Conservation (phyloP, 2,329 filamentous ascomycete species). For the Aspergillus sp. region DNA sequence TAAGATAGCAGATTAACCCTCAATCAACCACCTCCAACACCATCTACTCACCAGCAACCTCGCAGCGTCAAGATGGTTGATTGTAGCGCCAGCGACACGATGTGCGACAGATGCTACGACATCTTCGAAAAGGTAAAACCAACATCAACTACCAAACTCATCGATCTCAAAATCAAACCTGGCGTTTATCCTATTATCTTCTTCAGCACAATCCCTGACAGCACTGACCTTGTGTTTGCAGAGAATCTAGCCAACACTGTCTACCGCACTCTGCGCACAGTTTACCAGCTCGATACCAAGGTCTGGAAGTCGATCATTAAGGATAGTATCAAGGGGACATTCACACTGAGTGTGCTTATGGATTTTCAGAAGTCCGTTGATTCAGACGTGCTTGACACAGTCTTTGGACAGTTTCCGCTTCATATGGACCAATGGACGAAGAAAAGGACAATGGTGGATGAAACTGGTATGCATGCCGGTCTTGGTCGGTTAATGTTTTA, state of each 20-base stretch:
- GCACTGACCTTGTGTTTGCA: background rate
- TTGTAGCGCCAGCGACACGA: background rate
- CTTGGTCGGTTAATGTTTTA: background rate
- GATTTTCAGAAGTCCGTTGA: background rate
- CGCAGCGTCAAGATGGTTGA: background rate
- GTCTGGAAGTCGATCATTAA: background rate
- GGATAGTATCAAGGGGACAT: background rate
- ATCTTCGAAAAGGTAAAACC: background rate
- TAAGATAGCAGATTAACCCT: background rate
- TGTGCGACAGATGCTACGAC: background rate
- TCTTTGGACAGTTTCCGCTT: background rate
- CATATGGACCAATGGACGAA: background rate
- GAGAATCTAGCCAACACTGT: background rate
- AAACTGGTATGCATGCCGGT: background rate
- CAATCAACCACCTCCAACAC: background rate
- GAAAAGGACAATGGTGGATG: background rate
- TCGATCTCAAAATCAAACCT: background rate
- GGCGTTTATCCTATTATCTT: background rate
- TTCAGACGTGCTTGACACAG: background rate
- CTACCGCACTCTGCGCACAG: background rate
- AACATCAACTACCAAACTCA: background rate
- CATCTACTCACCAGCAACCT: no score
- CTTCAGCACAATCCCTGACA: background rate
- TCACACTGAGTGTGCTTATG: background rate
- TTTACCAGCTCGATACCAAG: background rate